Percentiles rank a stretch among this genome's conserved stretches.
Conservation (phyloP, 257 asterid species). For the Scutellaria galericulata region DNA sequence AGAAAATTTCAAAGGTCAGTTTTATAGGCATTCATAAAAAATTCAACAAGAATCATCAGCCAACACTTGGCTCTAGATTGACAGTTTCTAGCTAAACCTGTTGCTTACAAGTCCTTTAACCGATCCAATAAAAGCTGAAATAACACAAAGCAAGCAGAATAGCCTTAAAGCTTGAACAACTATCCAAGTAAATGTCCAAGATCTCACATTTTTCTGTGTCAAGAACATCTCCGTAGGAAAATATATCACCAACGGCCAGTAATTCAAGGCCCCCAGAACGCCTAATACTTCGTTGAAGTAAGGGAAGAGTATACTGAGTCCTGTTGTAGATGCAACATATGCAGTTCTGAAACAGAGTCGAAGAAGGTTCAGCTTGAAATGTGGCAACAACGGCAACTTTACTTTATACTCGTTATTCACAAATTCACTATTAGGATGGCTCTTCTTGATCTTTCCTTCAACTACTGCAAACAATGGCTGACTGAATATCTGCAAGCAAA, state of each 20-base stretch:
- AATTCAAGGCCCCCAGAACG: slow-evolving; percentile 62
- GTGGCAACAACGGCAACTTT: slow-evolving; percentile 54
- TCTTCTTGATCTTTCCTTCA: slow-evolving; percentile 46
- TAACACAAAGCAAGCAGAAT: slow-evolving; percentile 50
- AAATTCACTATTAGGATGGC: slow-evolving; percentile 44
- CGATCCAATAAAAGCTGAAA: slow-evolving; percentile 64
- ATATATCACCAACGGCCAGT: slow-evolving; percentile 72
- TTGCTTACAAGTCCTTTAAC: slow-evolving; percentile 57
- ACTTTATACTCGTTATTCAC: slow-evolving; percentile 45
- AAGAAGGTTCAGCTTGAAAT: slow-evolving; percentile 53
- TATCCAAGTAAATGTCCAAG: slow-evolving; percentile 64
- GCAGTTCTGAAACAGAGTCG: slow-evolving; percentile 67
- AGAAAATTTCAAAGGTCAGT: slow-evolving; percentile 14
- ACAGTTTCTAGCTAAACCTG: slow-evolving; percentile 41
- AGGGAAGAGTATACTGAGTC: slow-evolving; percentile 57
- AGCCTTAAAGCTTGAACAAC: slow-evolving; percentile 58
- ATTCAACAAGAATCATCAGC: slow-evolving; percentile 8
- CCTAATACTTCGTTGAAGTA: slow-evolving; percentile 75
- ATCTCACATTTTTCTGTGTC: slow-evolving; percentile 54
- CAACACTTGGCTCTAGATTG: not conserved
- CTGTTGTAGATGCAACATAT: slow-evolving; percentile 64
- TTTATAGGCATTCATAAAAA: not conserved
- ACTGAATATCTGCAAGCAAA: slow-evolving; percentile 58
- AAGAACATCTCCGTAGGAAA: slow-evolving; percentile 76
- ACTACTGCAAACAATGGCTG: slow-evolving; percentile 68